These are phyloP conservation scores for Candida ovalis DNA, from an alignment of 805 yeast genomes.

Conservation along the genomic window DNA sequence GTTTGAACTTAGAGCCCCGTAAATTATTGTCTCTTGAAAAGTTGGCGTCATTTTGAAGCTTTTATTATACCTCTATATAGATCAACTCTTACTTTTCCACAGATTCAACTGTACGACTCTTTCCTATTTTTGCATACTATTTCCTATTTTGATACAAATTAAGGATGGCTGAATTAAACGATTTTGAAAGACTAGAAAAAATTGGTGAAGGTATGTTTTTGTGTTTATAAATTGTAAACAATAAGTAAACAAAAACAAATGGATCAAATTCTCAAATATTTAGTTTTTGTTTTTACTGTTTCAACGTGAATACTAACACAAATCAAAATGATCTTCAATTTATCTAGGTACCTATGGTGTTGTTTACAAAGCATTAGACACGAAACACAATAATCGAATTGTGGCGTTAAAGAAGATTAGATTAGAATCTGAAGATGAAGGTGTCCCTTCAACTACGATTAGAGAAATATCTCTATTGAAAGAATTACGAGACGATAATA, in stretches of 20 bases:
- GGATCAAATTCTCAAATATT: no score
- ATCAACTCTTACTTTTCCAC: neutral
- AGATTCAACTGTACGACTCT: neutral
- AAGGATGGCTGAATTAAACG: conserved; percentile 80
- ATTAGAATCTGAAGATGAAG: conserved; percentile 94
- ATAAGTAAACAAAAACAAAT: no score
- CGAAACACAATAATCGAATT: conserved; percentile 82
- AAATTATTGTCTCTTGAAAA: no score
- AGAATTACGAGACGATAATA: conserved; percentile 90
- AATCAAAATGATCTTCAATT: neutral
- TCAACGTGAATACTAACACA: neutral
- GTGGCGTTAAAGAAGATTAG: conserved; percentile 96
- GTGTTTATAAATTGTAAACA: neutral
- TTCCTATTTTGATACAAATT: neutral
- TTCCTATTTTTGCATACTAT: neutral
- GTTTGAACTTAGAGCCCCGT: no score
- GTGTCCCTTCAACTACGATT: conserved; percentile 97
- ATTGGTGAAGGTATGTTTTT: conserved; percentile 80
- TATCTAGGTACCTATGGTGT: conserved; percentile 85
- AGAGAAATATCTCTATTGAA: conserved; percentile 92
- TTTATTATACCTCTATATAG: neutral
- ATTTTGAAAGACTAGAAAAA: conserved; percentile 91
- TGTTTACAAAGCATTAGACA: conserved; percentile 92
- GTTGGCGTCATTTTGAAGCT: no score
- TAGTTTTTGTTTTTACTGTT: neutral